Base-by-base conservation (phyloP, 495 filamentous ascomycete genomes). In the Glonium stellatum region DNA sequence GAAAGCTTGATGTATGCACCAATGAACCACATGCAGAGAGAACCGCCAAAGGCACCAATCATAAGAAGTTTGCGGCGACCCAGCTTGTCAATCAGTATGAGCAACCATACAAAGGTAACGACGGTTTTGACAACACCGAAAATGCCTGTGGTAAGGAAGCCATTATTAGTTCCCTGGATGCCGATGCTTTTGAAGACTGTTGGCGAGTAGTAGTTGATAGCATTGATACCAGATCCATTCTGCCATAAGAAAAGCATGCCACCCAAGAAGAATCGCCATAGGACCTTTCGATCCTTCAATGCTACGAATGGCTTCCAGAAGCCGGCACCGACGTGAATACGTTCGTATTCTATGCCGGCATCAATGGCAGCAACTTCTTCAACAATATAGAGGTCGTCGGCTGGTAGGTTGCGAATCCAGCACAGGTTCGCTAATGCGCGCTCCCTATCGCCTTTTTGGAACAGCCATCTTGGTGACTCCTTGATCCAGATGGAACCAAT, bases 161-260 rank as follows among this genome's bases (percentile, higher is more conserved):
- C 57, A 34, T 59, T 68, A 31, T 39, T 51, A 0, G 62, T 66
- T 31, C 66, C 66, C 10, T 22, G 54, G 25, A 68, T 66, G 23
- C 66, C 66, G 15, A 68, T 61, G 12, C 77, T 67, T 25, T 63
- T 57, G 56, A 68, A 66, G 23, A 66, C 56, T 6, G 59, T 62
- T 23, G 64, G 59, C 5, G 55, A 59, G 52, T 66, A 66, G 60
- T 66, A 66, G 35, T 65, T 65, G 70, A 86, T 83, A 23, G 82
- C 81, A 54, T 87, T 86, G 71, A 86, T 87, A 18, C 85, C 83
- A 3, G 77, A 79, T 3, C 80, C 76, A 55, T 87, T 87, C 67
- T 87, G 84, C 75, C 79, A 85, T 52, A 86, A 72, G 77, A 87
- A 86, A 31, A 86, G 80, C 73, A 81, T 79, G 64, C 80, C 80